phyloP scores from a whole-genome alignment of 768 basidiomycete genomes.

The Lactarius evosmus region DNA sequence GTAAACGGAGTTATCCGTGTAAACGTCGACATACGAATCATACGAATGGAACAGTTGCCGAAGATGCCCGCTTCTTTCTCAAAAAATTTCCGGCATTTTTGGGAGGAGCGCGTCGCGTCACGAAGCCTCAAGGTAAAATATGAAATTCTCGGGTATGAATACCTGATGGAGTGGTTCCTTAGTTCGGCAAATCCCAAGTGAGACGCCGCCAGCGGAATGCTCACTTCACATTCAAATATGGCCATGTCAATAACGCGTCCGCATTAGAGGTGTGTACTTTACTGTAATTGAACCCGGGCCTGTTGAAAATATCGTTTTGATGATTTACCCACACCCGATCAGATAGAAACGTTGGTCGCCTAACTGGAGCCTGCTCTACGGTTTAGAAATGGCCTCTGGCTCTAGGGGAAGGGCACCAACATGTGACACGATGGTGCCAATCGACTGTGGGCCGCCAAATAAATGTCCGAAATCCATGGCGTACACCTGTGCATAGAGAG shows the following conservation, averaged over 20 bases:
- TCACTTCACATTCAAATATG: not conserved
- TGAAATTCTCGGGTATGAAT: not conserved
- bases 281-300: not conserved
- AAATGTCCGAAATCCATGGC: slow-evolving; percentile 56
- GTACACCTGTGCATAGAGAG: slow-evolving; percentile 72
- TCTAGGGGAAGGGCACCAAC: too few relatives aligned
- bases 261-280: not conserved
- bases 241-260: not conserved
- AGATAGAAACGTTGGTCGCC: too few relatives aligned
- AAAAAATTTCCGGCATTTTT: not conserved
- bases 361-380: too few relatives aligned
- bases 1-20: too few relatives aligned
- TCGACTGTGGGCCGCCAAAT: too few relatives aligned
- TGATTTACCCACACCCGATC: too few relatives aligned
- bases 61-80: not conserved
- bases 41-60: not conserved
- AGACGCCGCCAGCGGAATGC: not conserved
- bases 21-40: too few relatives aligned
- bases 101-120: not conserved
- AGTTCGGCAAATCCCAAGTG: not conserved
- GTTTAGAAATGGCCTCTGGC: too few relatives aligned
- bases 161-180: not conserved
- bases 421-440: too few relatives aligned
- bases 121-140: not conserved
- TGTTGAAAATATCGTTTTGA: too few relatives aligned